Base-by-base conservation (phyloP, 345 rosid genomes). In the Garcia nutans region DNA sequence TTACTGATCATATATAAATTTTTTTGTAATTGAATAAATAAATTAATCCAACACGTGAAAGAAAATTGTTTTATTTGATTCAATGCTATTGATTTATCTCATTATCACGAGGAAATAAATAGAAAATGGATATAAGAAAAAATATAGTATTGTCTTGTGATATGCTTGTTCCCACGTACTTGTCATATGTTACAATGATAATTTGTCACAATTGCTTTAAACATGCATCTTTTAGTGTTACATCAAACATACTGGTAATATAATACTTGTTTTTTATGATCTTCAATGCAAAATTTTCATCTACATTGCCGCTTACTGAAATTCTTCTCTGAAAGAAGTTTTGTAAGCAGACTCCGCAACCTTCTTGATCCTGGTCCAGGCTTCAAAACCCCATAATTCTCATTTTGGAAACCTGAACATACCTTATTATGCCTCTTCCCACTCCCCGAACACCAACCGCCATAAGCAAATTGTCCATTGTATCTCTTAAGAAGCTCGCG, bases 331-430 rank as follows among this genome's bases (percentile, higher is more conserved):
- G 89, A 83, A 79, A 87, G 20, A 56, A 89, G 33, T 81, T 84
- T 93, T 16, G 86, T 50, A 56, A 95, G 77, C 81, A 93, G 71
- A 81, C 77, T 81, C 83, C 83, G 85, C 77, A 95, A 62, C 75
- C 91, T 88, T 83, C 87, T 89, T 28, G 96, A 88, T 12, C 99
- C 99, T 0, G 89, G 84, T 60, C 97, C 97, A 8, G 94, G 97
- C 69, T 77, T 85, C 77, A 91, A 63, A 61, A 81, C 74, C 45
- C 96, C 90, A 75, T 81, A 83, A 22, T 75, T 85, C 73, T 66
- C 71, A 20, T 59, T 58, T 7, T 73, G 76, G 74, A 80, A 61
- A n/a, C 78, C 77, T 19, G 71, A 74, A 75, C 92, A 87, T 16
- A 76, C 72, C 74, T 70, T 80, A 6, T 54, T 80, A 6, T 54